A percentile compares a stretch with the other conserved stretches of the same genome.
phyloP scores from a whole-genome alignment of 1,284 basidiomycete genomes.

The Fomitopsis pinicola region DNA sequence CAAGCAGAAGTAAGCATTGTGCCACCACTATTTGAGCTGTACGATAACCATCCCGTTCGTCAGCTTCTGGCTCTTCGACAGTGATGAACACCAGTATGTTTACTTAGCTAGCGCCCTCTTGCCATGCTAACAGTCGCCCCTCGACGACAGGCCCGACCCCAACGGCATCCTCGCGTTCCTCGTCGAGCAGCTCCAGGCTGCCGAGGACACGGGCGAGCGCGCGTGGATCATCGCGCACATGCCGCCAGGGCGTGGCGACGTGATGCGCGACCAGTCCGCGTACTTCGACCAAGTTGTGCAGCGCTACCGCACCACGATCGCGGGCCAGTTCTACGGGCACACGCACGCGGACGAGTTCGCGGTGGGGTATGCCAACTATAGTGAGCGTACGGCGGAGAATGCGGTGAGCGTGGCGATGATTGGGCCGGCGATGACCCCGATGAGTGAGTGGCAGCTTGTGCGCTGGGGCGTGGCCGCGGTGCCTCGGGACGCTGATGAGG shows the following conservation, averaged over 20 bases:
- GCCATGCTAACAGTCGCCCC: background rate
- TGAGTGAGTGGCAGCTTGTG: slow-evolving; percentile 31
- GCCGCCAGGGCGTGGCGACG: slow-evolving; percentile 44
- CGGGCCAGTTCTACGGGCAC: slow-evolving; percentile 47
- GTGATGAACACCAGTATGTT: slow-evolving; percentile 36
- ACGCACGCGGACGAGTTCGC: slow-evolving; percentile 51
- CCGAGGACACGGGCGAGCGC: slow-evolving; percentile 48
- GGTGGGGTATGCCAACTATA: slow-evolving; percentile 53
- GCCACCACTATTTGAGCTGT: too few relatives aligned
- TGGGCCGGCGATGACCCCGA: slow-evolving; percentile 52
- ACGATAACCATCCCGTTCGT: background rate
- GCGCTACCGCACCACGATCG: slow-evolving; percentile 53
- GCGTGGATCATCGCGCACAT: slow-evolving; percentile 53
- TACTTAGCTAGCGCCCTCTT: background rate
- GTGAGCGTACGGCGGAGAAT: slow-evolving; percentile 40
- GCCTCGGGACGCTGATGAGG: background rate
- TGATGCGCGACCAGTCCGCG: slow-evolving; percentile 45
- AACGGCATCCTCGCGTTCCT: slow-evolving; percentile 39
- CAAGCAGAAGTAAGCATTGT: slow-evolving; percentile 38
- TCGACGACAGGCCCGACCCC: slow-evolving; percentile 33
- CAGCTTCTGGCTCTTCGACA: slow-evolving; percentile 52
- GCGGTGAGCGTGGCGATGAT: slow-evolving; percentile 48
- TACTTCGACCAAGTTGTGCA: slow-evolving; percentile 56
- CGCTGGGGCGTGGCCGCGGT: background rate
- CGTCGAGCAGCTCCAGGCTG: slow-evolving; percentile 46